phyloP scores from a whole-genome alignment of 495 filamentous ascomycete species.

The Xylaria palmicola region DNA sequence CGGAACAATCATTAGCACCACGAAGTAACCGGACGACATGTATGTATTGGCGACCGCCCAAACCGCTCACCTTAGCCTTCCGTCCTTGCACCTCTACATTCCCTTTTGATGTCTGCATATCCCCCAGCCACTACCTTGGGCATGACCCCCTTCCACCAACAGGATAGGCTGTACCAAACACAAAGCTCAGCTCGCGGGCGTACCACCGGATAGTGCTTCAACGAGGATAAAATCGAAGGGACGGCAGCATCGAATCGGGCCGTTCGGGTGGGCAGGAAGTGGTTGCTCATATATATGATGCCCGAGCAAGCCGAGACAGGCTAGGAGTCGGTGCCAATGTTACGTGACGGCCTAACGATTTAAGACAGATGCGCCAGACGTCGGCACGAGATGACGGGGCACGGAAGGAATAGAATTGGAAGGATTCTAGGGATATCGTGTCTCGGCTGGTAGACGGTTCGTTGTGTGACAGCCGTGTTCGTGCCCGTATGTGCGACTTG shows the following conservation, averaged over 20 bases:
- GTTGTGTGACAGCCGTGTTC: not conserved
- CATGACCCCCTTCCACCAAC: conserved; percentile 9
- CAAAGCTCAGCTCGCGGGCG: not conserved
- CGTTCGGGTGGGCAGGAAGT: not conserved
- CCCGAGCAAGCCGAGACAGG: not conserved
- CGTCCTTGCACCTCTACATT: conserved; percentile 89
- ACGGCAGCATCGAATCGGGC: conserved; percentile 1
- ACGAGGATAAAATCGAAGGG: not conserved
- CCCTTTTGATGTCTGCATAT: conserved; percentile 62
- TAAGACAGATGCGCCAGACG: not conserved
- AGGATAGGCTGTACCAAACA: not conserved
- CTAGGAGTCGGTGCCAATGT: not conserved
- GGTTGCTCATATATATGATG: not conserved
- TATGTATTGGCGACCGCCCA: too few relatives aligned
- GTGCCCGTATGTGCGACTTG: not conserved
- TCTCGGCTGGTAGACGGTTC: not conserved
- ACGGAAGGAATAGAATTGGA: not conserved
- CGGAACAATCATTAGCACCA: conserved; percentile 24
- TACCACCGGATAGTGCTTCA: not conserved
- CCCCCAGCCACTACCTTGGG: conserved; percentile 16
- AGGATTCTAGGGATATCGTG: not conserved
- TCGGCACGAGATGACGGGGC: not conserved
- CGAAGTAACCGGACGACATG: conserved; percentile 1
- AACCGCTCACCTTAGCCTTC: conserved; percentile 77
- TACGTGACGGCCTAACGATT: not conserved